Conservation (phyloP, 345 rosid genomes). For the Angophora floribunda region DNA sequence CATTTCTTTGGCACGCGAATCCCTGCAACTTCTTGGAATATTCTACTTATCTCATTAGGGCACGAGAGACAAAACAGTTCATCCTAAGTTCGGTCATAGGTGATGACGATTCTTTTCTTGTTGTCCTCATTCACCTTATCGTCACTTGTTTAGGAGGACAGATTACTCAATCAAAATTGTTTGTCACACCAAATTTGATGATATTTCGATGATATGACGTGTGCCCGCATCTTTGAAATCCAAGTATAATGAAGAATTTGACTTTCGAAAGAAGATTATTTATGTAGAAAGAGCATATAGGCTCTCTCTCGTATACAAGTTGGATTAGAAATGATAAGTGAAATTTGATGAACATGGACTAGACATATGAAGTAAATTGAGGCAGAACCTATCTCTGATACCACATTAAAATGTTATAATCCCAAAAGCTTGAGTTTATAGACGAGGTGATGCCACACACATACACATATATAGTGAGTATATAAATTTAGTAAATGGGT, state of each 20-base stretch:
- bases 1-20: not conserved
- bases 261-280: not conserved
- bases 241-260: not conserved
- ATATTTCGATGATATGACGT: not conserved
- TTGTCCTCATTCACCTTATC: not conserved
- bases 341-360: not conserved
- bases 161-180: not conserved
- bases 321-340: not conserved
- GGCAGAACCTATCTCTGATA: rapidly evolving
- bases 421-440: not conserved
- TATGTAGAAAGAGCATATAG: not conserved
- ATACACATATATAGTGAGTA: rapidly evolving
- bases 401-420: not conserved
- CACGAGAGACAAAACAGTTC: not conserved
- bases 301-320: not conserved
- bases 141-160: not conserved
- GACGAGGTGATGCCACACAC: not conserved
- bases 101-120: not conserved
- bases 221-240: not conserved
- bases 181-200: not conserved
- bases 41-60: not conserved
- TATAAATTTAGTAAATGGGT: not conserved
- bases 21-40: not conserved
- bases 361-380: not conserved
- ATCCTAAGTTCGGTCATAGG: not conserved